Conservation (phyloP, 176 grass and related monocot genomes). For the Zea luxurians region DNA sequence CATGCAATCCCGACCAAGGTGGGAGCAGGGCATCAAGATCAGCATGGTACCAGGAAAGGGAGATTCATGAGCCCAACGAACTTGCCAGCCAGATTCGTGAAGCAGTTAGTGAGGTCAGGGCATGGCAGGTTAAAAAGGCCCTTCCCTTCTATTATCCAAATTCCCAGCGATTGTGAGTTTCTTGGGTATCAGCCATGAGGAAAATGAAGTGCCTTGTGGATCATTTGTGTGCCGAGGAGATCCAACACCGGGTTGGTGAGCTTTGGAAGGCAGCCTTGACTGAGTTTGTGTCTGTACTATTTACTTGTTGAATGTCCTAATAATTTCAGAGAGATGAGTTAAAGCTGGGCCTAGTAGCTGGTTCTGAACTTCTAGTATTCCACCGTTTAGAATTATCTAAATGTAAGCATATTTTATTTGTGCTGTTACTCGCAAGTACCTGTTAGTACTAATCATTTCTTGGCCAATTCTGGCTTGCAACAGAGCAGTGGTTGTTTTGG, state of each 20-base stretch:
- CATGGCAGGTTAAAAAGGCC: background rate
- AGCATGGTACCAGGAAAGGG: background rate
- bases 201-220: background rate
- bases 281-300: background rate
- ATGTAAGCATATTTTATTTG: background rate
- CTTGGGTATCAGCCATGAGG: background rate
- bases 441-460: slow-evolving; percentile 53
- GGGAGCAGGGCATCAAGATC: background rate
- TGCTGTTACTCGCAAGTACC: background rate
- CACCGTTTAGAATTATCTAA: background rate
- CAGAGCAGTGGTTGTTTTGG: slow-evolving; percentile 99
- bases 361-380: slow-evolving; percentile 4
- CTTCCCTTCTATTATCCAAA: background rate
- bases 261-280: background rate
- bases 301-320: background rate
- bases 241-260: background rate
- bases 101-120: background rate
- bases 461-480: slow-evolving; percentile 71
- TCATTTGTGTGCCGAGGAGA: background rate
- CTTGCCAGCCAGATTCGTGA: background rate
- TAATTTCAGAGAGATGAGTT: background rate
- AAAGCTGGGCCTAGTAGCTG: background rate
- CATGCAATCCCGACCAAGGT: background rate
- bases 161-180: background rate
- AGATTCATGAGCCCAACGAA: background rate